phyloP scores from a whole-genome alignment of 768 basidiomycete genomes.

The Rhizopogon roseolus region DNA sequence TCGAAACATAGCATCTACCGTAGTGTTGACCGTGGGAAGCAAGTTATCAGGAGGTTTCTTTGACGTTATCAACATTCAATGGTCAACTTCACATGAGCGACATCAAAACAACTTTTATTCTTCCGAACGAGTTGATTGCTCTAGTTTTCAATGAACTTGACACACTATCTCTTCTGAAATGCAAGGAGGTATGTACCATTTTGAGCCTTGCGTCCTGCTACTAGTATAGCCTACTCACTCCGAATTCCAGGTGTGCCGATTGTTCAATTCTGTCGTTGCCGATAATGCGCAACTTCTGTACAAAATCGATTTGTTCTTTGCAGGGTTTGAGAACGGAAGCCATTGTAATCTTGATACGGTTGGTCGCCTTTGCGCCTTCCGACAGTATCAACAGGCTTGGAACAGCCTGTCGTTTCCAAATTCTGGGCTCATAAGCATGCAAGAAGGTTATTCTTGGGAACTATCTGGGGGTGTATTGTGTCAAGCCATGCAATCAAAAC shows the following conservation, averaged over 20 bases:
- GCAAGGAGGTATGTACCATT: conserved; percentile 19
- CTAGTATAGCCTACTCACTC: neutral
- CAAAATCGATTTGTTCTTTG: conserved; percentile 24
- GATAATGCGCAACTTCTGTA: conserved; percentile 22
- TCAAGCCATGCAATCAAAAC: conserved; percentile 13
- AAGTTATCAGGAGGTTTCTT: too few species aligned
- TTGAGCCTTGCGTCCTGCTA: neutral
- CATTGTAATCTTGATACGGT: conserved; percentile 13
- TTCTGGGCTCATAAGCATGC: conserved; percentile 8
- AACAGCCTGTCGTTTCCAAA: conserved; percentile 17
- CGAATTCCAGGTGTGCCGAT: conserved; percentile 21
- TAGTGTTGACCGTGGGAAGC: too few species aligned
- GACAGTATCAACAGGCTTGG: conserved; percentile 25
- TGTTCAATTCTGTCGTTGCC: conserved; percentile 23
- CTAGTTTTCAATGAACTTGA: conserved; percentile 24
- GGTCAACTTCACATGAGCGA: neutral
- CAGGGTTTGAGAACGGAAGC: conserved; percentile 21
- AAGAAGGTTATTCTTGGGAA: conserved; percentile 26
- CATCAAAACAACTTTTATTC: conserved; percentile 11
- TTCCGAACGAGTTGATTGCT: conserved; percentile 27
- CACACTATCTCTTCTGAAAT: conserved; percentile 18
- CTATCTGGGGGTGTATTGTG: conserved; percentile 30
- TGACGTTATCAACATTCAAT: too few species aligned
- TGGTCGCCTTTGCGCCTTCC: conserved; percentile 20
- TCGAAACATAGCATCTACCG: too few species aligned